Evolutionary conservation across 495 filamentous ascomycete genomes (phyloP).

Genomic region (Pseudomonodictys pantanalensis): DNA sequence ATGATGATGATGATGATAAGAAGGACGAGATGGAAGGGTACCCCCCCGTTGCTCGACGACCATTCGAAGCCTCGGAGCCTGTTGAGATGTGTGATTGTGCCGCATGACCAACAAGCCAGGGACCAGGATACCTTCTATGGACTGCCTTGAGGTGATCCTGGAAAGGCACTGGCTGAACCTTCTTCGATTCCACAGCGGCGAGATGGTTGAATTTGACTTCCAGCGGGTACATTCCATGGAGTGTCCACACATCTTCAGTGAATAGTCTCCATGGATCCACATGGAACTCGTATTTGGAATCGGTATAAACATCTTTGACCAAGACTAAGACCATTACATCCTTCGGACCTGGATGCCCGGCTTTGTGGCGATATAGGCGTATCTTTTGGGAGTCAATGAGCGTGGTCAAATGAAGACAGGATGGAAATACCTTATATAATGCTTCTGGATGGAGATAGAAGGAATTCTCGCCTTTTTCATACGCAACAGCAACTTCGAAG

Average conservation of each 20-base stretch:
- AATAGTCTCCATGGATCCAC: slow-evolving; percentile 4
- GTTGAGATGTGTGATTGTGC: no score
- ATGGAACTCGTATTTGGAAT: background rate
- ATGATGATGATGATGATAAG: no score
- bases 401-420: slow-evolving; percentile 1
- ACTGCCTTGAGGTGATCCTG: no score
- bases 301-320: background rate
- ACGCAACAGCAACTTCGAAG: no score
- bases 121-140: no score
- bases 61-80: background rate
- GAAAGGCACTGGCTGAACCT: no score
- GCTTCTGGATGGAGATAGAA: no score
- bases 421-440: background rate
- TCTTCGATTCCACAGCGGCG: no score
- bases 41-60: no score
- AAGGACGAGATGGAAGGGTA: no score
- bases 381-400: background rate
- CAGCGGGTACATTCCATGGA: background rate
- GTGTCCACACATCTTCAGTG: background rate
- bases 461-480: no score
- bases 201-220: background rate
- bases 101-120: no score
- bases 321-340: background rate
- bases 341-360: background rate
- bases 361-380: background rate